phyloP scores from a whole-genome alignment of 2,329 filamentous ascomycete species.

The Alternaria atra region DNA sequence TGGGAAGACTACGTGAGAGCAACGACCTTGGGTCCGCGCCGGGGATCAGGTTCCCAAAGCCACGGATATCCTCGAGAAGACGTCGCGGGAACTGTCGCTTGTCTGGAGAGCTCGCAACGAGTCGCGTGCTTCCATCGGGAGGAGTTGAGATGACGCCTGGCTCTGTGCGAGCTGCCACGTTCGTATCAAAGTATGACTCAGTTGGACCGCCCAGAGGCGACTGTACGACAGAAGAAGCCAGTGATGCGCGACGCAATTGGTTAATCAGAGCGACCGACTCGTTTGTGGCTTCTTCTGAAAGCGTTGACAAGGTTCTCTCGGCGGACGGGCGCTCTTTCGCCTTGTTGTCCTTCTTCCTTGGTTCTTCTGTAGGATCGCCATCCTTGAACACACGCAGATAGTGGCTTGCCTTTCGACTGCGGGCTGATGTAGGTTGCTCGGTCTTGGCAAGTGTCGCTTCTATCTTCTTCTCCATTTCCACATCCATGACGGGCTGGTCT shows the following conservation, averaged over 20 bases:
- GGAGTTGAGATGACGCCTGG: conserved; percentile 8
- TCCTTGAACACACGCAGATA: conserved; percentile 72
- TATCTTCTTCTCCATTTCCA: conserved; percentile 68
- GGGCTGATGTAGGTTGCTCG: conserved; percentile 63
- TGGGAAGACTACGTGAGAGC: conserved; percentile 62
- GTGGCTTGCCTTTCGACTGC: conserved; percentile 72
- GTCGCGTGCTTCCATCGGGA: conserved; percentile 1
- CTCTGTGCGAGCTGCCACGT: conserved; percentile 22
- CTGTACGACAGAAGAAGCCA: conserved; percentile 36
- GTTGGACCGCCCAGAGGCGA: conserved; percentile 32
- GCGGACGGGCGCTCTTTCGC: conserved; percentile 47
- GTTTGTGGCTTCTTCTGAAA: conserved; percentile 37
- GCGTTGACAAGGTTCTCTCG: conserved; percentile 38
- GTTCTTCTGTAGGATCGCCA: conserved; percentile 64
- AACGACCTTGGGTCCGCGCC: conserved; percentile 56
- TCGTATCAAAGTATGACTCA: conserved; percentile 42
- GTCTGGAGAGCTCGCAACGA: conserved; percentile 7
- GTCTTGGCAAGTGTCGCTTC: conserved; percentile 69
- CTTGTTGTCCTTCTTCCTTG: conserved; percentile 60
- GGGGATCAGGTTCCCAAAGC: conserved; percentile 62
- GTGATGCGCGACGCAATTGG: conserved; percentile 34
- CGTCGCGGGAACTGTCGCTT: conserved; percentile 55
- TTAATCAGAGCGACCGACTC: conserved; percentile 25
- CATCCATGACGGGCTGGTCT: conserved; percentile 55
- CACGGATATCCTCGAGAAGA: conserved; percentile 66